Evolutionary conservation across 108 stramenopile species (phyloP), one percentile per base, ranked within the genome.

Genomic region (Cylindrotheca closterium): DNA sequence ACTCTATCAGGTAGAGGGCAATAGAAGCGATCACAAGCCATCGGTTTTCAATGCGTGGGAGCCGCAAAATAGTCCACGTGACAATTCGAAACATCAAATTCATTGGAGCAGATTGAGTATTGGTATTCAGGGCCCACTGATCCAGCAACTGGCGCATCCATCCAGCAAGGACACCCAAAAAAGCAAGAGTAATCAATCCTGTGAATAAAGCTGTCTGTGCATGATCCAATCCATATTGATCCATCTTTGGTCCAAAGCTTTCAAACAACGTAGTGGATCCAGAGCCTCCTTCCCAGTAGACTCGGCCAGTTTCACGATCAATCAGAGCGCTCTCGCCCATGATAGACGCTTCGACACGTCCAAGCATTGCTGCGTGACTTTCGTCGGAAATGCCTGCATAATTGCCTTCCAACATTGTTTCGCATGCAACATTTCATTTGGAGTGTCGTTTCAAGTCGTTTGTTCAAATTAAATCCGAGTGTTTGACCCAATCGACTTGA

Each of bases 281-380:
- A 10, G 77, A 55, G 1, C 83, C 83, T 4, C 85, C 83, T 58
- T 91, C 85, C 89, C 89, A 91, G 62, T 74, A 91, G 22, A 91
- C 81, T 22, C 79, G 63, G 25, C 83, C 87, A 18, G 87, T 91
- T 58, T 91, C 89, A 22, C 79, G 71, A 57, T 91, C 89, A 46
- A 91, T 71, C 4, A 91, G 47, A 4, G 89, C 89, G 4, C 86
- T 87, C 66, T 88, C 87, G 4, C 78, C 81, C 59, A 82, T 68
- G 18, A 79, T 64, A 26, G 68, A 61, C 5, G 77, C 77, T 29
- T 66, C 77, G 4, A 66, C n/a, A n/a, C 70, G 63, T 1, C 67
- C 57, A 26, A 77, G 53, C 37, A 42, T 42, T 7, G 37, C 37
- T 10, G 37, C 37, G 15, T 42, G 37, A 15, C 37, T 42, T 42